Evolutionary conservation across 2,329 filamentous ascomycete genomes (phyloP), one percentile per base, ranked within the genome.

Genomic region (Hypoxylon sp.): DNA sequence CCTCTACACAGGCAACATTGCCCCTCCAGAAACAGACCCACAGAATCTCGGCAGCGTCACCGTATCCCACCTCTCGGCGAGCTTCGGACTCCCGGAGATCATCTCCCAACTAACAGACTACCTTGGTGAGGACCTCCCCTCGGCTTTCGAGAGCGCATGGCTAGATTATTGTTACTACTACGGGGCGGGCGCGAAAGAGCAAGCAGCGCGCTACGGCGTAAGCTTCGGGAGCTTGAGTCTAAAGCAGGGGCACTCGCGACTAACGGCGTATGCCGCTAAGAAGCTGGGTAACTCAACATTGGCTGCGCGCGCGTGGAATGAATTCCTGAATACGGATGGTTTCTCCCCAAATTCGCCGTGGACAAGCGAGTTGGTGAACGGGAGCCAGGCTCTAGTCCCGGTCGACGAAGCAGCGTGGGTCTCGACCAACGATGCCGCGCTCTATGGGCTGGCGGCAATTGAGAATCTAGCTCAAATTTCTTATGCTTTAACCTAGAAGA

Each of bases 91-190:
- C 0, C 81, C 85, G 0, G 88, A 90, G 74, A 85, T 89, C 1
- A 80, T 88, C 8, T 84, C 87, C 0, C 87, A 90, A 68, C 71
- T 88, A 1, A 78, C 86, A 1, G 82, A 87, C 50, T 83, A 86
- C 72, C 83, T 81, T 13, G 82, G 80, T 2, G 78, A 81, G 0
- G 81, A 84, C 1, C 68, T 83, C 0, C 85, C 87, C 0, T 71
- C 79, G 8, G 82, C 82, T 0, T 89, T 90, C 74, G 80, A 85
- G 53, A 75, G 84, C 5, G 86, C 83, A 0, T 90, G 87, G 83
- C 77, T 89, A 1, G 87, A 89, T 54, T 90, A 90, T 77, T 87
- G 86, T 73, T 85, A 84, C 74, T 88, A 87, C 76, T 90, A 87
- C 71, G 80, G 81, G 8, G 87, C 86, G 0, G 72, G 80, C 0